phyloP scores from a whole-genome alignment of 805 yeast genomes.

The Lachancea cidri region DNA sequence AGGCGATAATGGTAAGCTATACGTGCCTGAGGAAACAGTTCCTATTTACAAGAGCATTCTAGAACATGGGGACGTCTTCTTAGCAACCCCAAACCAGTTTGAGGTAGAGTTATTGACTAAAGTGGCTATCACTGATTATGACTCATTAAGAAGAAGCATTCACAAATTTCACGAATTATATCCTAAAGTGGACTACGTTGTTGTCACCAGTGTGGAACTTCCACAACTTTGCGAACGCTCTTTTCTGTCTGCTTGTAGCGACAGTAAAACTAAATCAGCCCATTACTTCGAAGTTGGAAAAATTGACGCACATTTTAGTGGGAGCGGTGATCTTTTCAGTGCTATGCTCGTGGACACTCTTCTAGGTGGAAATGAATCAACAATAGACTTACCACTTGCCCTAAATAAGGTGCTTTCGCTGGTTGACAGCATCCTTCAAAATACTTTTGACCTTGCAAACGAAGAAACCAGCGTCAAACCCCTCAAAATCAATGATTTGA shows the following conservation, averaged over 20 bases:
- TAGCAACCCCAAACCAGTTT: conserved; percentile 71
- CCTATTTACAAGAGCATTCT: conserved; percentile 49
- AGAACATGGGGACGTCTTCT: conserved; percentile 37
- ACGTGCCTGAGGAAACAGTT: conserved; percentile 58
- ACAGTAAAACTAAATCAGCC: conserved; percentile 34
- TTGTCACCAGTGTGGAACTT: conserved; percentile 50
- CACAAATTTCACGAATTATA: conserved; percentile 39
- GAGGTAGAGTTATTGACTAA: conserved; percentile 61
- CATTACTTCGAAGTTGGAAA: conserved; percentile 39
- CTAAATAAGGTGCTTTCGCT: conserved; percentile 37
- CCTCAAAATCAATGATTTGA: conserved; percentile 38
- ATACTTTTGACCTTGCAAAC: conserved; percentile 32
- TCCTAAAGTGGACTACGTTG: conserved; percentile 44
- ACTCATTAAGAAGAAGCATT: conserved; percentile 37
- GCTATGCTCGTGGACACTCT: conserved; percentile 53
- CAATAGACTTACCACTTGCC: conserved; percentile 22
- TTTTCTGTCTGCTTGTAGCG: conserved; percentile 16
- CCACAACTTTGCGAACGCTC: conserved; percentile 2
- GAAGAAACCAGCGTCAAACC: conserved; percentile 1
- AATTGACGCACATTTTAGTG: conserved; percentile 60
- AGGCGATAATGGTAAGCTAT: conserved; percentile 83
- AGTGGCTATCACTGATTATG: conserved; percentile 36
- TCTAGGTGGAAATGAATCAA: conserved; percentile 24
- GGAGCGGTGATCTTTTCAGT: conserved; percentile 70
- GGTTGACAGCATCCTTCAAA: conserved; percentile 39